phyloP scores from a whole-genome alignment of 768 basidiomycete genomes.

The Pilatotrama ljubarskyi region DNA sequence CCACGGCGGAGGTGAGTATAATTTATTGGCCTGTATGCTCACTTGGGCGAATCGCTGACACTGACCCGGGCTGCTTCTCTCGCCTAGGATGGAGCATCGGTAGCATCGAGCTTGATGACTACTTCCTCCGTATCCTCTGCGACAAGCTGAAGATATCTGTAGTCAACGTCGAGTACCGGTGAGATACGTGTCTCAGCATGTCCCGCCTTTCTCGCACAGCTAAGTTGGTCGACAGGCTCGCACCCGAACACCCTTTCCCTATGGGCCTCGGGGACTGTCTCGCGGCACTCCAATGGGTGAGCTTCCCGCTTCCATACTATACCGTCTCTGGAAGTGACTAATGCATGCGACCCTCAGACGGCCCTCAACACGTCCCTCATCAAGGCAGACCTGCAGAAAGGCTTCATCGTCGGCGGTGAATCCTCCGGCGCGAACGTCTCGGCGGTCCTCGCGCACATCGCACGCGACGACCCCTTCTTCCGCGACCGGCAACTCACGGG shows the following conservation, averaged over 20 bases:
- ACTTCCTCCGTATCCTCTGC: slow-evolving; percentile 18
- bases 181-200: not conserved
- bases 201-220: not conserved
- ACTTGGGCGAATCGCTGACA: not conserved
- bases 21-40: not conserved
- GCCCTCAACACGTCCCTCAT: slow-evolving; percentile 15
- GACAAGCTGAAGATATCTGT: slow-evolving; percentile 23
- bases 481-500: slow-evolving; percentile 24
- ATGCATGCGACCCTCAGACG: slow-evolving; percentile 1
- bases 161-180: slow-evolving; percentile 24
- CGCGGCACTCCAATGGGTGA: slow-evolving; percentile 29
- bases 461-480: slow-evolving; percentile 31
- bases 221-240: slow-evolving; percentile 14
- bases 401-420: slow-evolving; percentile 29
- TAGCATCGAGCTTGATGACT: slow-evolving; percentile 21
- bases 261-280: slow-evolving; percentile 24
- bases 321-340: not conserved
- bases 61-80: not conserved
- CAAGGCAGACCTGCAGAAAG: slow-evolving; percentile 22
- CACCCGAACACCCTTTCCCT: slow-evolving; percentile 30
- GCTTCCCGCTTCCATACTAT: not conserved
- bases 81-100: slow-evolving; percentile 13
- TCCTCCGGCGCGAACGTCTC: slow-evolving; percentile 30
- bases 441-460: slow-evolving; percentile 26
- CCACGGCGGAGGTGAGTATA: slow-evolving; percentile 19